Evolutionary conservation across 768 basidiomycete genomes (phyloP).

Genomic region (Rhizopogon vulgaris): DNA sequence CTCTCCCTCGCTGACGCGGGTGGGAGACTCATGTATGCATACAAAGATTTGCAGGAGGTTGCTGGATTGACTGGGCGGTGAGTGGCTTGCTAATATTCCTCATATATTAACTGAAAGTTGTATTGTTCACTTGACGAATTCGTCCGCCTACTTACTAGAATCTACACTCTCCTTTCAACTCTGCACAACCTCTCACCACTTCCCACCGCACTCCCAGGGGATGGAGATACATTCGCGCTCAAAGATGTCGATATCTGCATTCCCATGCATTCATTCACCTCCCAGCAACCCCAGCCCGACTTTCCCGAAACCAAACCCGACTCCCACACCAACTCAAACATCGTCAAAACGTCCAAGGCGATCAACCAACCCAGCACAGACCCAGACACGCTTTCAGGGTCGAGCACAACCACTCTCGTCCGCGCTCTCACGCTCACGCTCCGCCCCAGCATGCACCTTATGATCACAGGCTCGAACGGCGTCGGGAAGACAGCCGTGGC

Average conservation of each 20-base stretch:
- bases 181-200: conserved; percentile 66
- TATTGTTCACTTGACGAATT: not conserved
- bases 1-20: conserved; percentile 96
- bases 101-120: too few relatives aligned
- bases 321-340: not conserved
- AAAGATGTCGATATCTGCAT: conserved; percentile 67
- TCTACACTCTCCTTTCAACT: conserved; percentile 84
- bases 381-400: conserved; percentile 4
- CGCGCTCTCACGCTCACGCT: conserved; percentile 62
- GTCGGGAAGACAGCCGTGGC: conserved; percentile 90
- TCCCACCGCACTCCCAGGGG: conserved; percentile 29
- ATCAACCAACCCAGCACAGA: conserved; percentile 4
- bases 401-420: conserved; percentile 44
- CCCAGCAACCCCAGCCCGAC: not conserved
- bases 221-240: conserved; percentile 49
- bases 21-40: conserved; percentile 92
- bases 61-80: conserved; percentile 77
- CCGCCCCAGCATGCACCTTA: conserved; percentile 72
- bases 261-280: conserved; percentile 24
- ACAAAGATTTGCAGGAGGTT: conserved; percentile 93
- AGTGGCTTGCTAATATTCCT: not conserved
- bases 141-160: conserved; percentile 28
- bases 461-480: conserved; percentile 92
- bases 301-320: not conserved
- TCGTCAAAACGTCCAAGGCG: not conserved